These are phyloP conservation scores for Penicillium hordei DNA, from an alignment of 2,329 filamentous ascomycete genomes.

Conservation along the genomic window DNA sequence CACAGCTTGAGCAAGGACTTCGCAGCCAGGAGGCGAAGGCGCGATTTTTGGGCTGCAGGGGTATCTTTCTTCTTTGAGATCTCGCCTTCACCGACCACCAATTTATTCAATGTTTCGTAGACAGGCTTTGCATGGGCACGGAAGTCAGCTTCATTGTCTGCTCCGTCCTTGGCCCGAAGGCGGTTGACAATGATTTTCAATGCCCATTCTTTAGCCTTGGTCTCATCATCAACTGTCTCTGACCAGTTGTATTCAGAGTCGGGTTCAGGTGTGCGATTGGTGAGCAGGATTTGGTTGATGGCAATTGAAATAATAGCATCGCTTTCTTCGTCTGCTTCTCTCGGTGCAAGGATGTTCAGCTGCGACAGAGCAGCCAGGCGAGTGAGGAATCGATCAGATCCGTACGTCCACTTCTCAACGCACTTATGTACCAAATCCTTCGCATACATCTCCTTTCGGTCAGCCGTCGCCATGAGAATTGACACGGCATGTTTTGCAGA, in stretches of 20 bases:
- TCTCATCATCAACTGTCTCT: constrained; percentile 73
- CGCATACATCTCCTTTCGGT: constrained; percentile 79
- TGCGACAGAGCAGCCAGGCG: constrained; percentile 55
- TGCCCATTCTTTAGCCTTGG: constrained; percentile 78
- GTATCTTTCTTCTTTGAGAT: constrained; percentile 73
- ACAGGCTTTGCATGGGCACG: constrained; percentile 62
- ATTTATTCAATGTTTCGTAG: constrained; percentile 73
- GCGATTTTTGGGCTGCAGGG: constrained; percentile 72
- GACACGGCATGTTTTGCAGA: constrained; percentile 93
- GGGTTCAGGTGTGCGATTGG: constrained; percentile 58
- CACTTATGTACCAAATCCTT: constrained; percentile 78
- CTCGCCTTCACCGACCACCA: constrained; percentile 76
- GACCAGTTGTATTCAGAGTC: constrained; percentile 66
- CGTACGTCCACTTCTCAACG: constrained; percentile 72
- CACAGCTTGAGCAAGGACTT: constrained; percentile 83
- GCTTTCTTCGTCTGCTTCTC: constrained; percentile 69
- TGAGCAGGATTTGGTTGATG: constrained; percentile 70
- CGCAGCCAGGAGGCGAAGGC: constrained; percentile 78
- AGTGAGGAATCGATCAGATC: constrained; percentile 69
- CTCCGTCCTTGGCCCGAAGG: constrained; percentile 64
- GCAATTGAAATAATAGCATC: constrained; percentile 78
- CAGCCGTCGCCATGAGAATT: constrained; percentile 75
- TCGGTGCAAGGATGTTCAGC: constrained; percentile 72
- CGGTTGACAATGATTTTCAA: constrained; percentile 85
- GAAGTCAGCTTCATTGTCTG: constrained; percentile 45